Evolutionary conservation across 305 asterid genomes (phyloP), one percentile per base, ranked within the genome.

Genomic region (Fraxinus floribunda): DNA sequence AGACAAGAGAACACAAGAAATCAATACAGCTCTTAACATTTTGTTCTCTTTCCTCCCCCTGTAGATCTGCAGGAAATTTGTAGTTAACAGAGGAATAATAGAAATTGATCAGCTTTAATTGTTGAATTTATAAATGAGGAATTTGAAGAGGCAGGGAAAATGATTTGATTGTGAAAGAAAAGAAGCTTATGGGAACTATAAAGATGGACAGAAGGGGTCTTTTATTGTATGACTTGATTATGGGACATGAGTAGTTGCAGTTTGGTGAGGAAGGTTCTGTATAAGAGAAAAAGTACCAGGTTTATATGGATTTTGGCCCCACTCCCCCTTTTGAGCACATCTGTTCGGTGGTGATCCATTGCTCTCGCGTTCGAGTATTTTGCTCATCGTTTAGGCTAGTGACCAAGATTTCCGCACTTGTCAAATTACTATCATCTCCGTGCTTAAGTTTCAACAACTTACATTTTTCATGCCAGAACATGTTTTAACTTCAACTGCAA

Each of bases 161-260:
- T 49, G 76, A 78, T 72, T 39, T 57, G 75, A 55, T 81, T 52
- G 46, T 66, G 81, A 46, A 46, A 49, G 60, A 78, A 77, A 78
- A 72, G 85, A 73, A 60, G 70, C n/a, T 76, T 73, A 66, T 79
- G 84, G 77, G 81, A 75, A 24, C 66, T 78, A 41, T 20, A 62
- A 46, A 78, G 82, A 71, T 73, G 5, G 55, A 49, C 16, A 66
- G 83, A 62, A 38, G 81, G 83, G 83, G 80, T 38, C 38, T 81
- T 60, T 81, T 84, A 76, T 80, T 89, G 79, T 84, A 88, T 24
- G 86, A 75, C 75, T 38, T 81, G 68, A 73, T 62, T 41, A 92
- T 89, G 92, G 95, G 94, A 79, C 82, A 85, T 76, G 86, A 86
- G 91, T 87, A 71, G 97, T 90, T 90, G 84, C 85, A 82, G 92